A percentile compares a stretch with the other conserved stretches of the same genome.
These are phyloP conservation scores for Ogataea ganodermae DNA, from an alignment of 805 yeast species.

Conservation along the genomic window DNA sequence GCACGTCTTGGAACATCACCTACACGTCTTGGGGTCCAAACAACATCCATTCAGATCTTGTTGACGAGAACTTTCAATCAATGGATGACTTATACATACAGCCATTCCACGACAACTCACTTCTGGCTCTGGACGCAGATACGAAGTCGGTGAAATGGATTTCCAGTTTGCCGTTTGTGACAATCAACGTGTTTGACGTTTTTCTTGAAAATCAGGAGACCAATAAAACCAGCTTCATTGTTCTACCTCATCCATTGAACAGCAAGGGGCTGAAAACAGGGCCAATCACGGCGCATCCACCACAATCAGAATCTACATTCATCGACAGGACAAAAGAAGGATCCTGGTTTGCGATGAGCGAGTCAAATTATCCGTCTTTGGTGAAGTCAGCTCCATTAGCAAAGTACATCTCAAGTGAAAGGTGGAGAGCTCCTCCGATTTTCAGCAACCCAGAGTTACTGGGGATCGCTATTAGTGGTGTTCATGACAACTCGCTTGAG, in stretches of 20 bases:
- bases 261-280: slow-evolving; percentile 7
- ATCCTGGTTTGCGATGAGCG: slow-evolving; percentile 87
- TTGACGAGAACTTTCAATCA: slow-evolving; percentile 53
- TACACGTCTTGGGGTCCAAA: slow-evolving; percentile 93
- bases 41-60: slow-evolving; percentile 62
- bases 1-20: slow-evolving; percentile 80
- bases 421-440: slow-evolving; percentile 44
- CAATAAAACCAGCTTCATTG: slow-evolving; percentile 41
- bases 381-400: slow-evolving; percentile 80
- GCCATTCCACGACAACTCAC: slow-evolving; percentile 78
- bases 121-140: slow-evolving; percentile 71
- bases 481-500: slow-evolving; percentile 40
- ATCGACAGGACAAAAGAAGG: slow-evolving; percentile 64
- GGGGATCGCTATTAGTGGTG: slow-evolving; percentile 50
- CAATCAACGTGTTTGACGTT: slow-evolving; percentile 80
- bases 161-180: slow-evolving; percentile 66
- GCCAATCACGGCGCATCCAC: slow-evolving; percentile 7
- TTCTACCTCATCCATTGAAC: slow-evolving; percentile 70
- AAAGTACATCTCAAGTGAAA: slow-evolving; percentile 50
- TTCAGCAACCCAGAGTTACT: slow-evolving; percentile 42
- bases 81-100: slow-evolving; percentile 76
- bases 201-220: slow-evolving; percentile 36
- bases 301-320: slow-evolving; percentile 52
- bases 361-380: slow-evolving; percentile 72
- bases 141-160: slow-evolving; percentile 82